These are phyloP conservation scores for Penicillium coprophilum DNA, from an alignment of 495 filamentous ascomycete genomes.

Conservation along the genomic window DNA sequence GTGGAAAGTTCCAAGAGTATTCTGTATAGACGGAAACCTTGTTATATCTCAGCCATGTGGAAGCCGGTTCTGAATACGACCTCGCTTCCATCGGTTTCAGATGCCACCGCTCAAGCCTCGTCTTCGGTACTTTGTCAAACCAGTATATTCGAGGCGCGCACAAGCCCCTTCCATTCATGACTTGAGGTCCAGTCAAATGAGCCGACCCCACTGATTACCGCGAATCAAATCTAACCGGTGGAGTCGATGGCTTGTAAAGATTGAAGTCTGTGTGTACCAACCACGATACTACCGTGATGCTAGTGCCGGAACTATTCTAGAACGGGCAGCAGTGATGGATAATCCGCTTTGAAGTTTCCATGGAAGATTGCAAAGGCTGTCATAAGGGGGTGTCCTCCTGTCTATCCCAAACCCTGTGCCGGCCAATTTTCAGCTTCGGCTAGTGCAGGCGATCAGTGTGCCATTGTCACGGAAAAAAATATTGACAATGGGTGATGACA, in stretches of 20 bases:
- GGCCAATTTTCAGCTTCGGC: neutral
- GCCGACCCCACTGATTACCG: neutral
- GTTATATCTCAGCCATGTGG: neutral
- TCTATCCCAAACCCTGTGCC: neutral
- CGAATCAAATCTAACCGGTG: constrained; percentile 2
- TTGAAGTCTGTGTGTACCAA: neutral
- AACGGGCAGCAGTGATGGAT: neutral
- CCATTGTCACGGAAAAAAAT: neutral
- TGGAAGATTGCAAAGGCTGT: neutral
- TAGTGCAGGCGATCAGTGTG: constrained; percentile 1
- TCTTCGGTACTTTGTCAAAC: too few relatives aligned
- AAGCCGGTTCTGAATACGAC: constrained; percentile 5
- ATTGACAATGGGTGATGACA: neutral
- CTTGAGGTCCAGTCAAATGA: neutral
- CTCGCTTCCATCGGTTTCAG: neutral
- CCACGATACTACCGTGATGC: neutral
- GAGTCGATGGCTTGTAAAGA: neutral
- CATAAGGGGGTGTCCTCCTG: neutral
- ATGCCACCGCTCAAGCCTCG: constrained; percentile 9
- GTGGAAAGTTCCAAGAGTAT: too few relatives aligned
- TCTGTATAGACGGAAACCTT: neutral
- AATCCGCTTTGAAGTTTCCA: neutral
- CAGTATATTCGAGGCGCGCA: neutral
- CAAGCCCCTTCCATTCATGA: neutral
- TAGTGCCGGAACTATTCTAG: neutral